A percentile compares a stretch with the other conserved stretches of the same genome.
Conservation (phyloP, 2,329 filamentous ascomycete species). For the Penicillium sp. region DNA sequence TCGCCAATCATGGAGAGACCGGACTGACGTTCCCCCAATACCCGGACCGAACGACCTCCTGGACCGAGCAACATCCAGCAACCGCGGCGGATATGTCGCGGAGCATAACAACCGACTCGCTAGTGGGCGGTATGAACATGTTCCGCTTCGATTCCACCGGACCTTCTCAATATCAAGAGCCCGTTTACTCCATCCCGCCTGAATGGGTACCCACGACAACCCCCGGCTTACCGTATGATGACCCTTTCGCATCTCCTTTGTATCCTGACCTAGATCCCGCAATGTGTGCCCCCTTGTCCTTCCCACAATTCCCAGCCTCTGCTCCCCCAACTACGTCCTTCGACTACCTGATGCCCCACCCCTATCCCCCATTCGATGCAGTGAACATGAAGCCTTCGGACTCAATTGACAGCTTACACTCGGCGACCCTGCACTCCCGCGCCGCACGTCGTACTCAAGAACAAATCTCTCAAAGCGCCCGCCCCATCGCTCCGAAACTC, state of each 20-base stretch:
- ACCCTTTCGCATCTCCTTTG: slow-evolving; percentile 14
- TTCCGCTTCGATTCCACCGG: slow-evolving; percentile 44
- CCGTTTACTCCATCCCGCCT: slow-evolving; percentile 23
- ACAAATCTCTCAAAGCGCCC: slow-evolving; percentile 47
- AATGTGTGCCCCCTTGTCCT: slow-evolving; percentile 24
- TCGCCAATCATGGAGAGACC: slow-evolving; percentile 17
- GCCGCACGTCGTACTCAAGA: slow-evolving; percentile 48
- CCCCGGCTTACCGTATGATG: slow-evolving; percentile 17
- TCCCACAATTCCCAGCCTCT: slow-evolving; percentile 35
- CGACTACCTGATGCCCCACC: slow-evolving; percentile 25
- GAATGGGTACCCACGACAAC: slow-evolving; percentile 25
- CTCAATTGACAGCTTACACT: slow-evolving; percentile 47
- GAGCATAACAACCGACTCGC: slow-evolving; percentile 45
- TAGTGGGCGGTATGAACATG: slow-evolving; percentile 44
- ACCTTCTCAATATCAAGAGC: slow-evolving; percentile 24
- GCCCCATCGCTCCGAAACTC: slow-evolving; percentile 51
- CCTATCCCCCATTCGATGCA: slow-evolving; percentile 38
- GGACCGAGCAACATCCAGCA: slow-evolving; percentile 28
- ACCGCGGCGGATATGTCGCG: slow-evolving; percentile 44
- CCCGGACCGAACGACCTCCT: slow-evolving; percentile 17
- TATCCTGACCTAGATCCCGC: slow-evolving; percentile 32
- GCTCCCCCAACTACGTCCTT: slow-evolving; percentile 35
- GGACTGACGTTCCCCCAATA: slow-evolving; percentile 9
- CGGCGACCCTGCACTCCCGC: slow-evolving; percentile 44
- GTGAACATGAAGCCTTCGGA: slow-evolving; percentile 51